Conservation (phyloP, 768 basidiomycete genomes). For the Tulasnella sp. region DNA sequence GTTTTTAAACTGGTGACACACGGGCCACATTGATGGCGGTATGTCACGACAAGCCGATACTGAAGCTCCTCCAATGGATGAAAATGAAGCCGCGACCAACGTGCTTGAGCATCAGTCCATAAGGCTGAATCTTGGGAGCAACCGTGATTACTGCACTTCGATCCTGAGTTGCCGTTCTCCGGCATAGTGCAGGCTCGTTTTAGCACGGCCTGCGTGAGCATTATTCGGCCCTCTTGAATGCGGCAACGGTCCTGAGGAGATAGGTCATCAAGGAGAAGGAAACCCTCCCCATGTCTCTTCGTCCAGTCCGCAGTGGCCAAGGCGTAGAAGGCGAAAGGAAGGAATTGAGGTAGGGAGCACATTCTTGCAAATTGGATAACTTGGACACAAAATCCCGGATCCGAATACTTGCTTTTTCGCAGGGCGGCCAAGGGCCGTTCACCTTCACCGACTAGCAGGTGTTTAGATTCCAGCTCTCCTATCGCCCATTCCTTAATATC, state of each 20-base stretch:
- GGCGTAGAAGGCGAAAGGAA: background rate
- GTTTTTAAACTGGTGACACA: background rate
- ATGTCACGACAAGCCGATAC: background rate
- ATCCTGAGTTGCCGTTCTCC: background rate
- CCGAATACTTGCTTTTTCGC: background rate
- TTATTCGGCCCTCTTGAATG: background rate
- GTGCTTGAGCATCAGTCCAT: background rate
- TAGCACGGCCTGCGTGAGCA: background rate
- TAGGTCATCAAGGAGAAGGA: background rate
- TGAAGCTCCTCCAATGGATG: background rate
- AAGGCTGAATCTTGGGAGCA: background rate
- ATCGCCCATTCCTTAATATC: background rate
- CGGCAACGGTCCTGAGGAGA: background rate
- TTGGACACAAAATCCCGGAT: background rate
- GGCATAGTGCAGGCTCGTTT: background rate
- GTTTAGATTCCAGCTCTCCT: background rate
- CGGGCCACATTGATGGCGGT: background rate
- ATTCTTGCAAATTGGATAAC: background rate
- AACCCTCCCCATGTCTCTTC: background rate
- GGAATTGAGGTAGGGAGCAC: background rate
- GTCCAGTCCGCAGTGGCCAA: background rate
- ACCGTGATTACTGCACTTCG: background rate
- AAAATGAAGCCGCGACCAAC: background rate
- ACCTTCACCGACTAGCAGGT: background rate
- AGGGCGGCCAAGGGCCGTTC: background rate